These are phyloP conservation scores for Diversispora epigaea DNA, from an alignment of 192 early-diverging fungal genomes.

Conservation along the genomic window DNA sequence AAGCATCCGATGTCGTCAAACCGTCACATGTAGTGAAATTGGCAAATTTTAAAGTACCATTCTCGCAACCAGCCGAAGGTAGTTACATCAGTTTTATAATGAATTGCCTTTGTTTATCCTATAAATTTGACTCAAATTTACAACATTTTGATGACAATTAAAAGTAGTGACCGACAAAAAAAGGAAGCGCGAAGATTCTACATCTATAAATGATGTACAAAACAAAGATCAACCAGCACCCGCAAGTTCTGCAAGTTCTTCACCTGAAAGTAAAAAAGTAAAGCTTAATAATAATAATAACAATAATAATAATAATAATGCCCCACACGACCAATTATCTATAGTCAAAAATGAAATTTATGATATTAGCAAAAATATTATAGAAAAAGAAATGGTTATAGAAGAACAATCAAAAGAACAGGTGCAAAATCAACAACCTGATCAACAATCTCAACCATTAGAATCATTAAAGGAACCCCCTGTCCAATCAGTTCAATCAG, in stretches of 20 bases:
- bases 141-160: neutral
- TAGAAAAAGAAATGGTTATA: too few relatives aligned
- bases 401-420: too few relatives aligned
- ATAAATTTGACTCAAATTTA: neutral
- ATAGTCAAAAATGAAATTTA: too few relatives aligned
- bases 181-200: slow-evolving; percentile 6
- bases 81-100: neutral
- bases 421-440: neutral
- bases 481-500: too few relatives aligned
- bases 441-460: neutral
- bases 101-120: neutral
- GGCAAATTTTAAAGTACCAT: neutral
- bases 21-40: slow-evolving; percentile 20
- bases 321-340: too few relatives aligned
- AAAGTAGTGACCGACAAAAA: neutral
- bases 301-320: neutral
- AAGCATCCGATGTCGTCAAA: neutral
- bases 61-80: slow-evolving; percentile 19
- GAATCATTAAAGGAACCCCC: too few relatives aligned
- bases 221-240: neutral
- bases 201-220: neutral
- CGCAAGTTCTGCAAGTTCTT: neutral
- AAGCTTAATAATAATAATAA: neutral
- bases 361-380: too few relatives aligned
- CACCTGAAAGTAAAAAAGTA: slow-evolving; percentile 9